Evolutionary conservation across 345 rosid species (phyloP).

Genomic region (Draba incana): DNA sequence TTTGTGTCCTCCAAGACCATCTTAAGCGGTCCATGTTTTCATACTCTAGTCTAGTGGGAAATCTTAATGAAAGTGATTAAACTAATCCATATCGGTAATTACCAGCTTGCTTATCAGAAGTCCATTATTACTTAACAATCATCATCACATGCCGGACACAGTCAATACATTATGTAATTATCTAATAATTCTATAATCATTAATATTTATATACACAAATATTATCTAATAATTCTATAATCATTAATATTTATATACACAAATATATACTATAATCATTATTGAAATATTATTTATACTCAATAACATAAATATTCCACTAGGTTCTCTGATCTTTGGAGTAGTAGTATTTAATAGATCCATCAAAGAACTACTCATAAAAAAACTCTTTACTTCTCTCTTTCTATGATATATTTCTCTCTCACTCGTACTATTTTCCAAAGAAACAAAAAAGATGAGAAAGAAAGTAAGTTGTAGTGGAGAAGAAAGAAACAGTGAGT

Average conservation of each 20-base stretch:
- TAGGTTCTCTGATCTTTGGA: conserved; percentile 25
- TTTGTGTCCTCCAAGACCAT: conserved; percentile 41
- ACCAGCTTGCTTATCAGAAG: conserved; percentile 39
- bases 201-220: no score
- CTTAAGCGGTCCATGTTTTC: conserved; percentile 40
- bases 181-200: conserved; percentile 23
- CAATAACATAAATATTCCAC: conserved; percentile 27
- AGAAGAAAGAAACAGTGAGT: conserved; percentile 43
- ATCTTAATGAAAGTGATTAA: conserved; percentile 24
- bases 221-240: conserved; percentile 4
- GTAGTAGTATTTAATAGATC: conserved; percentile 36
- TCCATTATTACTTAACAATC: conserved; percentile 21
- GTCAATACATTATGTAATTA: conserved; percentile 31
- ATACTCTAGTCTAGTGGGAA: conserved; percentile 2
- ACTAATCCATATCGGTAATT: conserved; percentile 28
- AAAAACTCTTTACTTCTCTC: conserved; percentile 24
- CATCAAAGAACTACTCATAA: conserved; percentile 23
- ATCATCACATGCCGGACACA: conserved; percentile 40
- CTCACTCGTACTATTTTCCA: conserved; percentile 13
- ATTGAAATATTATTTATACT: neutral
- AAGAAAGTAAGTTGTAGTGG: conserved; percentile 34
- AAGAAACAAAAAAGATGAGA: conserved; percentile 37
- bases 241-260: conserved; percentile 1
- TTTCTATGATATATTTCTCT: conserved; percentile 24
- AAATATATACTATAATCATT: neutral